These are phyloP conservation scores for Lactifluus volemus DNA, from an alignment of 768 basidiomycete species.

Conservation along the genomic window DNA sequence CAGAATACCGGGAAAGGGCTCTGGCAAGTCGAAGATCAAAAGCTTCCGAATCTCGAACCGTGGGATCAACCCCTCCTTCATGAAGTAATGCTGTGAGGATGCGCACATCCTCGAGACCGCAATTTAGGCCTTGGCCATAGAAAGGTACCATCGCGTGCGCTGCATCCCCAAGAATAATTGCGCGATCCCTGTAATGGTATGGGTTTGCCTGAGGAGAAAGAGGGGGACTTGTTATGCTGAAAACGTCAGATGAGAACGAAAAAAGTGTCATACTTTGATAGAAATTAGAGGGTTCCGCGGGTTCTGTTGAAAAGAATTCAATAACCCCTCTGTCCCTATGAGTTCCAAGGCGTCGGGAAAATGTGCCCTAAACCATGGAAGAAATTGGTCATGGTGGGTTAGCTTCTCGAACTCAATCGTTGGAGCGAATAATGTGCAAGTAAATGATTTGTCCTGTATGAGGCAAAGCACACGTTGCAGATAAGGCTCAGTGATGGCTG, in stretches of 20 bases:
- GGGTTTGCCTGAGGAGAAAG: conserved; percentile 52
- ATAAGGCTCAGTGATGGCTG: conserved; percentile 18
- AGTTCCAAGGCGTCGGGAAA: conserved; percentile 84
- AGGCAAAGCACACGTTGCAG: conserved; percentile 14
- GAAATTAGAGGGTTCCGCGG: conserved; percentile 86
- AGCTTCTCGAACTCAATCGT: conserved; percentile 66
- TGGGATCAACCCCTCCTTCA: conserved; percentile 55
- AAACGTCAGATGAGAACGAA: conserved; percentile 11
- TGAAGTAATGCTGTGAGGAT: conserved; percentile 71
- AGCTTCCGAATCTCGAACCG: conserved; percentile 26
- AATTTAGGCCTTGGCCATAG: conserved; percentile 95
- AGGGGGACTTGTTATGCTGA: neutral
- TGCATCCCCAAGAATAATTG: conserved; percentile 85
- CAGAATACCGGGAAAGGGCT: conserved; percentile 73
- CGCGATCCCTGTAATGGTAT: conserved; percentile 86
- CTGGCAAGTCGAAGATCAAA: conserved; percentile 50
- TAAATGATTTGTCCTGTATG: conserved; percentile 82
- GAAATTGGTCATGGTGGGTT: conserved; percentile 43
- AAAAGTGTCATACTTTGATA: conserved; percentile 62
- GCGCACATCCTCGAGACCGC: conserved; percentile 95
- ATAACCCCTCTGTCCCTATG: conserved; percentile 72
- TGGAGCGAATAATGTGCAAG: conserved; percentile 92
- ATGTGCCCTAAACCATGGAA: conserved; percentile 71
- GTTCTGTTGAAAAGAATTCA: conserved; percentile 73
- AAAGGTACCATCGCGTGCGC: conserved; percentile 99